phyloP scores from a whole-genome alignment of 768 basidiomycete species.

The Trametopsis cervina region DNA sequence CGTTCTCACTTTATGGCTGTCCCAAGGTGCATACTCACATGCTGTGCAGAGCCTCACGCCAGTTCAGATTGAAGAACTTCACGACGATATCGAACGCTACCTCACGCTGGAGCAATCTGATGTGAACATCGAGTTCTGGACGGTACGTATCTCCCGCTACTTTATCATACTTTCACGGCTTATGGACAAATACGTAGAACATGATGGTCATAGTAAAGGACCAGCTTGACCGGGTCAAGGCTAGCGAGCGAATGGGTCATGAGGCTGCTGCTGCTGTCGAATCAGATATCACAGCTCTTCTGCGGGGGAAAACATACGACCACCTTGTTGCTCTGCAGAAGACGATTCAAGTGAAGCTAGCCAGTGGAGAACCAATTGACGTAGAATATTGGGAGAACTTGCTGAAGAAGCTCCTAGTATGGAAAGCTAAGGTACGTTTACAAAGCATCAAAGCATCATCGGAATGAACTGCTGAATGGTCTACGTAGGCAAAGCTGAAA shows the following conservation, averaged over 20 bases:
- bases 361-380: conserved; percentile 91
- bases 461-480: too few species aligned
- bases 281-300: conserved; percentile 70
- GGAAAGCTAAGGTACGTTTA: conserved; percentile 82
- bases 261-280: conserved; percentile 79
- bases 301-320: conserved; percentile 82
- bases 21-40: conserved; percentile 6
- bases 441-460: not conserved
- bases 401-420: conserved; percentile 86
- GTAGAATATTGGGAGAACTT: conserved; percentile 97
- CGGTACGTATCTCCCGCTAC: conserved; percentile 50
- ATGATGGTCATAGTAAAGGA: conserved; percentile 98
- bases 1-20: conserved; percentile 23
- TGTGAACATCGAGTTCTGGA: conserved; percentile 95
- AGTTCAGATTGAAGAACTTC: conserved; percentile 87
- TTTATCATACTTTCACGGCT: too few species aligned
- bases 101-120: conserved; percentile 79
- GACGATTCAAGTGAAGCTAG: conserved; percentile 81
- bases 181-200: too few species aligned
- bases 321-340: conserved; percentile 78
- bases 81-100: conserved; percentile 92
- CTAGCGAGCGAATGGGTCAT: conserved; percentile 52
- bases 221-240: conserved; percentile 70
- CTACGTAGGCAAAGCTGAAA: conserved; percentile 76
- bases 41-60: conserved; percentile 65